Evolutionary conservation across 441 rosid species (phyloP), one percentile per base, ranked within the genome.

Genomic region (Geranium incanum): DNA sequence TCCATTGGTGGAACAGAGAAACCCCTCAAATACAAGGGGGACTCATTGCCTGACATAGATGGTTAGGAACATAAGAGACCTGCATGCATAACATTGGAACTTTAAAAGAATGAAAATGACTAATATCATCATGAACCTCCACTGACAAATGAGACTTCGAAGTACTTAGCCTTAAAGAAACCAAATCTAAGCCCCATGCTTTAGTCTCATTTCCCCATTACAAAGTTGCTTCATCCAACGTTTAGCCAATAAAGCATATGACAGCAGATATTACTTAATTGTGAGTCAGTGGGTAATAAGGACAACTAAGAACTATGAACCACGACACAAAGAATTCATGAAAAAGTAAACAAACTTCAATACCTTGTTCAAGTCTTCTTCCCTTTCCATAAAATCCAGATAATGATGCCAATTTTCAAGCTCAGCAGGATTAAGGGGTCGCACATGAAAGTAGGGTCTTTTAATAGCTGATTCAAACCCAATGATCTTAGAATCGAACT

Each of bases 191-290:
- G 86, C 88, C 80, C 89, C 91, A 83, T 79, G 93, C 92, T 87
- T 85, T 91, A 86, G 92, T 87, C 91, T 89, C 97, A 92, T 83
- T 84, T 90, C 96, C 90, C 90, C 90, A 83, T 80, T 78, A 81
- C 89, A 84, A 90, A 80, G 90, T 88, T 83, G 96, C 97, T 86
- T 92, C 94, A 93, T 85, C 99, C 95, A 93, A 89, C 89, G 90
- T 85, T 88, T 87, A 91, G 95, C 98, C 97, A 92, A 89, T 83
- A 89, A 86, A 84, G 95, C 88, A 87, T 81, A 91, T 80, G 95
- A 85, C 95, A 91, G 97, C 92, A 89, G 88, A 85, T 86, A 85
- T 86, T 88, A 91, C 83, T 89, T 81, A 84, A 91, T 92, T 89
- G 98, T 91, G 81, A 86, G 93, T 83, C 90, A 89, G 81, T 77